These are phyloP conservation scores for Curvularia lunata DNA, from an alignment of 2,329 filamentous ascomycete genomes.

Conservation along the genomic window DNA sequence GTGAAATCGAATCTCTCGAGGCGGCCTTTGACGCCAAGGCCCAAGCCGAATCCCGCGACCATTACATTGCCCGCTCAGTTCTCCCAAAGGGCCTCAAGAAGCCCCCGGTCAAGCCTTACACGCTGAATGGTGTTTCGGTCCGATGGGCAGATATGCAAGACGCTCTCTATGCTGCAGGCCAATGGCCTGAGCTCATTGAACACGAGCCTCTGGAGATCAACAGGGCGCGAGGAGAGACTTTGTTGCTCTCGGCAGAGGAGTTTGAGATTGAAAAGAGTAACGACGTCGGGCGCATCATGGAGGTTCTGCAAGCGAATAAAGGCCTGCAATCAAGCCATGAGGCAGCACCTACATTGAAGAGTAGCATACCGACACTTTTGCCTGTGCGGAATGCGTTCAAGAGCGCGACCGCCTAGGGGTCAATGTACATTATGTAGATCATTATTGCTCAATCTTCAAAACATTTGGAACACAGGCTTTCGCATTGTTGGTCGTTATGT, in stretches of 20 bases:
- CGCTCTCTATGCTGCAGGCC: slow-evolving; percentile 32
- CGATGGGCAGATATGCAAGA: slow-evolving; percentile 46
- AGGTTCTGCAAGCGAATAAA: neutral
- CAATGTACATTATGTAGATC: slow-evolving; percentile 12
- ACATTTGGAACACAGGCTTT: neutral
- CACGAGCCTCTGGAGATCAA: slow-evolving; percentile 32
- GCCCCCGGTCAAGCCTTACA: slow-evolving; percentile 29
- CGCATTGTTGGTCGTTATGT: neutral
- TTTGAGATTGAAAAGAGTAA: slow-evolving; percentile 25
- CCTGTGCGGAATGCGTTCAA: slow-evolving; percentile 30
- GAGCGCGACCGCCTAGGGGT: slow-evolving; percentile 20
- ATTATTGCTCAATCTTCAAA: neutral
- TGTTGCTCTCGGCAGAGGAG: slow-evolving; percentile 29
- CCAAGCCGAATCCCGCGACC: slow-evolving; percentile 17
- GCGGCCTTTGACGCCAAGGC: slow-evolving; percentile 33
- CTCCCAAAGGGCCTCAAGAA: slow-evolving; percentile 30
- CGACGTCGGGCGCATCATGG: slow-evolving; percentile 27
- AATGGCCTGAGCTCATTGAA: slow-evolving; percentile 32
- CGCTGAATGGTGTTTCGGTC: slow-evolving; percentile 35
- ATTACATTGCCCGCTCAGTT: slow-evolving; percentile 34
- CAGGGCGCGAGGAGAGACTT: slow-evolving; percentile 14
- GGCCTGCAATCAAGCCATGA: neutral
- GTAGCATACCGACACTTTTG: slow-evolving; percentile 16
- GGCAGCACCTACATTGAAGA: slow-evolving; percentile 7
- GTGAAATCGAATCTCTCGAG: slow-evolving; percentile 29